A percentile compares a stretch with the other conserved stretches of the same genome.
phyloP scores from a whole-genome alignment of 208 protist species.

The Trypanosoma avium region DNA sequence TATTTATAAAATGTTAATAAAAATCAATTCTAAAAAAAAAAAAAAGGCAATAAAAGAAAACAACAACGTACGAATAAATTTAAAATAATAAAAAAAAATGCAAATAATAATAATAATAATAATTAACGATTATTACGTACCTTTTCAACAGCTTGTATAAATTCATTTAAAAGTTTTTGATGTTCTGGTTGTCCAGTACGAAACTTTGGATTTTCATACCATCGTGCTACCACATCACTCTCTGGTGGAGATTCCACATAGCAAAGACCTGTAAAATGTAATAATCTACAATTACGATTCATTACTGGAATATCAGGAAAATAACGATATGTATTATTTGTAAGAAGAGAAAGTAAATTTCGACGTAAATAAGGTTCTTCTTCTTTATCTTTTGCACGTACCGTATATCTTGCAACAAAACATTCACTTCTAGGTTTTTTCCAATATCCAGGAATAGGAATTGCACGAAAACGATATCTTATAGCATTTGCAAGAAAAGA shows the following conservation, averaged over 20 bases:
- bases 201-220: conserved; percentile 75
- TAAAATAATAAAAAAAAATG: background rate
- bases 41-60: background rate
- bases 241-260: conserved; percentile 40
- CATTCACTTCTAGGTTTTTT: conserved; percentile 27
- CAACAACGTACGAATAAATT: background rate
- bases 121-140: conserved; percentile 13
- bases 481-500: conserved; percentile 66
- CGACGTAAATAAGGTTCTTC: conserved; percentile 49
- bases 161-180: conserved; percentile 44
- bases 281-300: conserved; percentile 65
- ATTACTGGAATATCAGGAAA: conserved; percentile 58
- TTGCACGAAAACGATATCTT: conserved; percentile 55
- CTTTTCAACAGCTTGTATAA: conserved; percentile 33
- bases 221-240: conserved; percentile 43
- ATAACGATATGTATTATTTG: conserved; percentile 44
- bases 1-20: no score
- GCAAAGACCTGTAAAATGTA: conserved; percentile 70
- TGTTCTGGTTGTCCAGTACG: conserved; percentile 55
- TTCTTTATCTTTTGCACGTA: conserved; percentile 18
- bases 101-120: background rate
- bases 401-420: conserved; percentile 47
- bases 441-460: conserved; percentile 56
- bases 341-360: conserved; percentile 44
- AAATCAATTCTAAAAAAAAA: background rate